phyloP scores from a whole-genome alignment of 2,329 filamentous ascomycete species.

The Hymenoscyphus scutula region DNA sequence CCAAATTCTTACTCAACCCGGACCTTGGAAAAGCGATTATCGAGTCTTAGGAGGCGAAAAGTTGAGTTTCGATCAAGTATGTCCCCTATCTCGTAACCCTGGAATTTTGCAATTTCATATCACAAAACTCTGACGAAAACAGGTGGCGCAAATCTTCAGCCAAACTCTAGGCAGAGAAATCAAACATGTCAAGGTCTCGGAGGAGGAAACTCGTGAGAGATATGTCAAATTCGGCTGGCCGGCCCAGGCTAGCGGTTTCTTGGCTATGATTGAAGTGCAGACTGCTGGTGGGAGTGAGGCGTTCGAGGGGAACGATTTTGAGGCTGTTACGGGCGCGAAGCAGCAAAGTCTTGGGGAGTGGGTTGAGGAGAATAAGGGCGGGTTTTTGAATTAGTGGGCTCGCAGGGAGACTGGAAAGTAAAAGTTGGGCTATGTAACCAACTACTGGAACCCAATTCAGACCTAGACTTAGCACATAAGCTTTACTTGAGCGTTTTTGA shows the following conservation, averaged over 20 bases:
- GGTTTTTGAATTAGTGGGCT: not conserved
- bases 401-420: too few relatives aligned
- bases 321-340: slow-evolving; percentile 16
- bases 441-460: too few relatives aligned
- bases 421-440: too few relatives aligned
- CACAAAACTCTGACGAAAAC: too few relatives aligned
- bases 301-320: slow-evolving; percentile 17
- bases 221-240: slow-evolving; percentile 14
- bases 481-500: too few relatives aligned
- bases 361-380: slow-evolving; percentile 15
- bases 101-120: slow-evolving; percentile 2
- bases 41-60: slow-evolving; percentile 35
- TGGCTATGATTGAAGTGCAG: slow-evolving; percentile 15
- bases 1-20: slow-evolving; percentile 38
- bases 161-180: slow-evolving; percentile 20
- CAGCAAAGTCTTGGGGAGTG: slow-evolving; percentile 20
- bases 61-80: slow-evolving; percentile 36
- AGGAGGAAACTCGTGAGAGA: slow-evolving; percentile 14
- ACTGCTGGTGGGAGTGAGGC: slow-evolving; percentile 18
- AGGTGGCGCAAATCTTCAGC: slow-evolving; percentile 24
- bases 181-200: slow-evolving; percentile 17
- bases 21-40: slow-evolving; percentile 38
- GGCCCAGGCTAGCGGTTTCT: slow-evolving; percentile 12
- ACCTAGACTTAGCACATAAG: too few relatives aligned
- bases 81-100: not conserved